A percentile compares a stretch with the other conserved stretches of the same genome.
These are phyloP conservation scores for Acanthamoeba triangularis DNA, from an alignment of 208 protist species.

Conservation along the genomic window DNA sequence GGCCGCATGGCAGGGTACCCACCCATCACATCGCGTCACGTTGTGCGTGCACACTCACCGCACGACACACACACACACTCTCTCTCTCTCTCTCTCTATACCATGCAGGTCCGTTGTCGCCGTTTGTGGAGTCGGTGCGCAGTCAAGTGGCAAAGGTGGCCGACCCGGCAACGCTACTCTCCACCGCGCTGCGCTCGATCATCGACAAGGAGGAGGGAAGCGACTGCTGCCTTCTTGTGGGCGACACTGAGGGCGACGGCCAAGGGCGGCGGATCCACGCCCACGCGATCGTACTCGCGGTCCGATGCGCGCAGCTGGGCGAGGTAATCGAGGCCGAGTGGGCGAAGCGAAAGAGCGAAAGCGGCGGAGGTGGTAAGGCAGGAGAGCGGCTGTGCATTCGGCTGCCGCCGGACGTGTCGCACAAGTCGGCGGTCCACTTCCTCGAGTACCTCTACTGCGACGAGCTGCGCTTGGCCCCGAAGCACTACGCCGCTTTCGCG, in stretches of 20 bases:
- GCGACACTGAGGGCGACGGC: background rate
- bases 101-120: background rate
- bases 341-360: background rate
- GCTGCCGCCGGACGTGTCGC: background rate
- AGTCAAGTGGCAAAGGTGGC: background rate
- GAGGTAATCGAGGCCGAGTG: background rate
- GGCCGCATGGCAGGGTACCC: slow-evolving; percentile 9
- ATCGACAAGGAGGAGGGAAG: slow-evolving; percentile 40
- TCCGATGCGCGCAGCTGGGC: background rate
- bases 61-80: too few relatives aligned
- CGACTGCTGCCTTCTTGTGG: background rate
- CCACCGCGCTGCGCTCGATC: background rate
- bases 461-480: background rate
- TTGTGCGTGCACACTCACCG: too few relatives aligned
- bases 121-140: background rate
- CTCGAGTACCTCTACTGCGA: background rate
- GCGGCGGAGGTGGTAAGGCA: background rate
- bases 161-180: background rate
- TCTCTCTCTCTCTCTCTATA: background rate
- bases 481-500: background rate
- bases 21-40: too few relatives aligned
- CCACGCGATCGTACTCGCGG: background rate
- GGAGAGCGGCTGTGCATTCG: background rate
- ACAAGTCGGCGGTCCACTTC: background rate
- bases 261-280: background rate